phyloP scores from a whole-genome alignment of 352 stramenopile species.

The Pythium aristosporum region DNA sequence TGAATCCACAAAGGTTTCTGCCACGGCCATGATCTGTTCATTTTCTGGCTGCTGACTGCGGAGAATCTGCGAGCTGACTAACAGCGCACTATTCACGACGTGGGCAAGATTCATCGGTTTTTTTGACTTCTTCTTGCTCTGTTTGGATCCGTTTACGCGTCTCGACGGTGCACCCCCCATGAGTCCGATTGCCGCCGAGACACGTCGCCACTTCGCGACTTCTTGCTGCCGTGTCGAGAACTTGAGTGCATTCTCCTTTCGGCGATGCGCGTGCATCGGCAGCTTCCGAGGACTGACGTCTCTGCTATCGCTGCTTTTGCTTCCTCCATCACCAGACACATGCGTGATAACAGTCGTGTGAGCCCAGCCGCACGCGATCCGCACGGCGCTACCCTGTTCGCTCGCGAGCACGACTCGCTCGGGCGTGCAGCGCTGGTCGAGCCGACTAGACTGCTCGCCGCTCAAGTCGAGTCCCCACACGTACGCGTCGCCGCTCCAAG shows the following conservation, averaged over 20 bases:
- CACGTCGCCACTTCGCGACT: constrained; percentile 18
- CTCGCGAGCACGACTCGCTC: constrained; percentile 33
- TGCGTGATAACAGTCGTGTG: constrained; percentile 68
- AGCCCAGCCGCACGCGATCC: constrained; percentile 62
- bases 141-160: constrained; percentile 5
- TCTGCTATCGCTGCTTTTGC: neutral
- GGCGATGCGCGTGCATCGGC: constrained; percentile 16
- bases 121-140: constrained; percentile 12
- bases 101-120: constrained; percentile 5
- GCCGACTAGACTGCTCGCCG: constrained; percentile 34
- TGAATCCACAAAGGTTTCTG: neutral
- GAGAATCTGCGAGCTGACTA: neutral
- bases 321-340: constrained; percentile 1
- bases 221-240: constrained; percentile 24
- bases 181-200: constrained; percentile 13
- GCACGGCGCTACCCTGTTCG: constrained; percentile 35
- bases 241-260: constrained; percentile 16
- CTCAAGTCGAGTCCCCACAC: constrained; percentile 66
- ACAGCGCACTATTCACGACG: constrained; percentile 15
- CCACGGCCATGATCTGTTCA: constrained; percentile 1
- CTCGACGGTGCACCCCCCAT: constrained; percentile 15
- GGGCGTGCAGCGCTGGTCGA: constrained; percentile 38
- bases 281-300: neutral
- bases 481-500: constrained; percentile 40
- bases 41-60: constrained; percentile 3